These are phyloP conservation scores for Cornus controversa DNA, from an alignment of 148 eudicot species.

Conservation along the genomic window DNA sequence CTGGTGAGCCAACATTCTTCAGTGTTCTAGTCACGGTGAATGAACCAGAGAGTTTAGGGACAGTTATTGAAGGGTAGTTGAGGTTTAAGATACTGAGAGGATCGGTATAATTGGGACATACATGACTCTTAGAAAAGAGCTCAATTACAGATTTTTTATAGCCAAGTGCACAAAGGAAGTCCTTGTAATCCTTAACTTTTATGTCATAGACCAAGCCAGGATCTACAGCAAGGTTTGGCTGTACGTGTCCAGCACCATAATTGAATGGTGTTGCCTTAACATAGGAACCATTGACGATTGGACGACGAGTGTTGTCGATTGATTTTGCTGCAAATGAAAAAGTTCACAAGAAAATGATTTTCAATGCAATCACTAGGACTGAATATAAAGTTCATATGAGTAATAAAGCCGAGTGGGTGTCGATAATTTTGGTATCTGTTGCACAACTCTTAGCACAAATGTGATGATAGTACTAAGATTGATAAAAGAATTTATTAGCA, in stretches of 20 bases:
- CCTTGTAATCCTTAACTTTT: slow-evolving; percentile 33
- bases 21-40: slow-evolving; percentile 43
- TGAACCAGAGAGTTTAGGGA: slow-evolving; percentile 8
- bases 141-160: slow-evolving; percentile 37
- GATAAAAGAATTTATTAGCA: no score
- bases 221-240: slow-evolving; percentile 53
- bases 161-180: slow-evolving; percentile 57
- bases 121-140: slow-evolving; percentile 17
- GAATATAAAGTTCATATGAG: no score
- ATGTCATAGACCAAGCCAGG: slow-evolving; percentile 71
- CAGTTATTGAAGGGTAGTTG: not conserved
- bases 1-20: slow-evolving; percentile 65
- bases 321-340: slow-evolving; percentile 40
- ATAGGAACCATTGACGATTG: slow-evolving; percentile 16
- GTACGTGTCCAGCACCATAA: slow-evolving; percentile 62
- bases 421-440: no score
- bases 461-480: no score
- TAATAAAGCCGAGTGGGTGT: no score
- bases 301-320: slow-evolving; percentile 43
- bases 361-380: no score
- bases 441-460: not conserved
- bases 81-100: slow-evolving; percentile 24
- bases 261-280: slow-evolving; percentile 35
- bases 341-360: no score
- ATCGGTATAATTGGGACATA: slow-evolving; percentile 25